Evolutionary conservation across 495 filamentous ascomycete genomes (phyloP).

Genomic region (Aspergillus avenaceus): DNA sequence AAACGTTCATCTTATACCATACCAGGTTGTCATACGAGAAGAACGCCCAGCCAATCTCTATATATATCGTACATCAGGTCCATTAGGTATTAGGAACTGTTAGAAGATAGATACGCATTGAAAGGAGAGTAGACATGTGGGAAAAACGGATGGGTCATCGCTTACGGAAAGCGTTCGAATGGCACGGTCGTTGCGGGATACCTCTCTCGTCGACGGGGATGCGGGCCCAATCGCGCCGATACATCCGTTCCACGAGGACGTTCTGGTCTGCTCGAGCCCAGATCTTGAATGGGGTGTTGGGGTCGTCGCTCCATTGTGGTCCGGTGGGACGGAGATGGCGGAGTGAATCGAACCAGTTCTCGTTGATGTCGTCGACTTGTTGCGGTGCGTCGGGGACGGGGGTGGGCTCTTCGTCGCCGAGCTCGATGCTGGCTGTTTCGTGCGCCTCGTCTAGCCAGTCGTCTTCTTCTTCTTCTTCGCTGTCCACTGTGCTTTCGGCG

Average conservation of each 20-base stretch:
- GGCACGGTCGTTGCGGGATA: constrained; percentile 23
- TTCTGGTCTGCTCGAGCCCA: constrained; percentile 39
- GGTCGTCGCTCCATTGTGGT: constrained; percentile 31
- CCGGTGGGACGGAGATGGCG: constrained; percentile 19
- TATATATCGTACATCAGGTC: not conserved
- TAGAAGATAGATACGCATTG: not conserved
- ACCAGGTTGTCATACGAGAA: too few relatives aligned
- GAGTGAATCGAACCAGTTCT: constrained; percentile 38
- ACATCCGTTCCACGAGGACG: constrained; percentile 18
- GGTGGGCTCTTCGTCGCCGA: constrained; percentile 26
- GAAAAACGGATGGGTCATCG: too few relatives aligned
- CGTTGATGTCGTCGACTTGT: constrained; percentile 14
- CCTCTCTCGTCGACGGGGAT: constrained; percentile 32
- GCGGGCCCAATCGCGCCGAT: constrained; percentile 24
- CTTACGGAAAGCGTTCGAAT: not conserved
- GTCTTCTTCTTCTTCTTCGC: constrained; percentile 14
- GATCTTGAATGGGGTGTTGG: constrained; percentile 39
- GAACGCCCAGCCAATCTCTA: too few relatives aligned
- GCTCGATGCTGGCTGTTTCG: constrained; percentile 41
- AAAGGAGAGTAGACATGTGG: too few relatives aligned
- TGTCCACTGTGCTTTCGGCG: constrained; percentile 11
- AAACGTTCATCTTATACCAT: too few relatives aligned
- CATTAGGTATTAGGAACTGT: not conserved
- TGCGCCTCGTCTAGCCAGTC: constrained; percentile 23
- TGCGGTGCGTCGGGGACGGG: not conserved